A percentile compares a stretch with the other conserved stretches of the same genome.
phyloP scores from a whole-genome alignment of 2,329 filamentous ascomycete genomes.

The Penicillium sclerotigenum region DNA sequence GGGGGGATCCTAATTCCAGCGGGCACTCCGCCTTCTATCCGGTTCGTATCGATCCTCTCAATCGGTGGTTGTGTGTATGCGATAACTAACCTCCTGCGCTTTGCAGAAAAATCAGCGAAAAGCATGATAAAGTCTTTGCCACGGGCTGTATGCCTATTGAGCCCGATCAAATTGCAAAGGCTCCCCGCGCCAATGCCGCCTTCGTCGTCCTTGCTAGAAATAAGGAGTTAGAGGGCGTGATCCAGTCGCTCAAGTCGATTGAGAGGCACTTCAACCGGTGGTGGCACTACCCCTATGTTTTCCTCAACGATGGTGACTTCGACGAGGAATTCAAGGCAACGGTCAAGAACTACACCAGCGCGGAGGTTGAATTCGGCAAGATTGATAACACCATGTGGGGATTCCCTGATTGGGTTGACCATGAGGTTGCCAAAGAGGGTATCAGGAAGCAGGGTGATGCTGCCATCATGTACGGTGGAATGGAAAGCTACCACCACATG shows the following conservation, averaged over 20 bases:
- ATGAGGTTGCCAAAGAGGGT: slow-evolving; percentile 89
- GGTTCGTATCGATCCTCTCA: slow-evolving; percentile 57
- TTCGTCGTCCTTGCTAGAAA: slow-evolving; percentile 95
- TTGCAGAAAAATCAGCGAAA: slow-evolving; percentile 87
- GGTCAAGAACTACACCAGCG: slow-evolving; percentile 85
- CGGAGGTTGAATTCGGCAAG: slow-evolving; percentile 85
- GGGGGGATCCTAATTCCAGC: slow-evolving; percentile 83
- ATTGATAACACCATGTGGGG: slow-evolving; percentile 92
- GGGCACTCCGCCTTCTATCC: slow-evolving; percentile 81
- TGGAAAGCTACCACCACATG: slow-evolving; percentile 99
- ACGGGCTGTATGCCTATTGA: slow-evolving; percentile 78
- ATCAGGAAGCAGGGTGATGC: slow-evolving; percentile 95
- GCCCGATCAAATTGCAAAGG: slow-evolving; percentile 53
- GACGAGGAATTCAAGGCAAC: slow-evolving; percentile 89
- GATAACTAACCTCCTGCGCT: slow-evolving; percentile 16
- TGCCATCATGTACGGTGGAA: slow-evolving; percentile 98
- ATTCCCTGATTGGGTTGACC: slow-evolving; percentile 93
- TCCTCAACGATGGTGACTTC: slow-evolving; percentile 96
- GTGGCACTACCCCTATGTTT: slow-evolving; percentile 98
- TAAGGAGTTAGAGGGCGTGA: slow-evolving; percentile 91
- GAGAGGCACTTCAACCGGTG: slow-evolving; percentile 98
- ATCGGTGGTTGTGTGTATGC: neutral
- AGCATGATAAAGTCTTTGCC: slow-evolving; percentile 94
- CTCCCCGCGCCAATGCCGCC: slow-evolving; percentile 81
- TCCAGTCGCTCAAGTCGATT: slow-evolving; percentile 96